Conservation (phyloP, 257 asterid genomes). For the Primulina huaijiensis region DNA sequence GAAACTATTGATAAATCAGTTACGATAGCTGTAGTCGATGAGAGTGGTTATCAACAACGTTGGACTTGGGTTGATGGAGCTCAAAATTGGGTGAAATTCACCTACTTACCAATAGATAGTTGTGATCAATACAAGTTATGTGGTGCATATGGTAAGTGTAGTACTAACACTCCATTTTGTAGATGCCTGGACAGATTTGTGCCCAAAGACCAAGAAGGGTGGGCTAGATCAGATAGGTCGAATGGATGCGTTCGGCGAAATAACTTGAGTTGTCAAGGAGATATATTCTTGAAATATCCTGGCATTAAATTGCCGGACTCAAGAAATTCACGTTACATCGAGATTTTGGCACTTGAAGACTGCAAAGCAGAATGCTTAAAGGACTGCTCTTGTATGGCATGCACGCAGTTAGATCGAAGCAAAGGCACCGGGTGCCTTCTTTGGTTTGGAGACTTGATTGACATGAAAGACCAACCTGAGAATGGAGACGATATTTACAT, state of each 20-base stretch:
- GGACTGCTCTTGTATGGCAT: slow-evolving; percentile 28
- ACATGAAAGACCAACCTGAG: slow-evolving; percentile 12
- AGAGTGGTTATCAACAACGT: slow-evolving; percentile 22
- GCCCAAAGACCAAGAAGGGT: slow-evolving; percentile 24
- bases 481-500: slow-evolving; percentile 24
- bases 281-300: slow-evolving; percentile 18
- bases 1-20: neutral
- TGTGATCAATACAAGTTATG: slow-evolving; percentile 26
- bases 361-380: slow-evolving; percentile 20
- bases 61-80: slow-evolving; percentile 18
- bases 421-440: slow-evolving; percentile 26
- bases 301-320: slow-evolving; percentile 24
- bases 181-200: slow-evolving; percentile 23
- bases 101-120: slow-evolving; percentile 19
- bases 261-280: slow-evolving; percentile 23
- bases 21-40: slow-evolving; percentile 20
- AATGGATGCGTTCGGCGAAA: slow-evolving; percentile 23
- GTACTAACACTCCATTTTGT: slow-evolving; percentile 5
- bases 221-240: slow-evolving; percentile 19
- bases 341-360: slow-evolving; percentile 21
- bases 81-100: slow-evolving; percentile 14
- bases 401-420: neutral
- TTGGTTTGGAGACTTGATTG: slow-evolving; percentile 30
- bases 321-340: slow-evolving; percentile 7
- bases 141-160: slow-evolving; percentile 26